Evolutionary conservation across 1,284 basidiomycete genomes (phyloP), one percentile per base, ranked within the genome.

Genomic region (Puccinia sorghi): DNA sequence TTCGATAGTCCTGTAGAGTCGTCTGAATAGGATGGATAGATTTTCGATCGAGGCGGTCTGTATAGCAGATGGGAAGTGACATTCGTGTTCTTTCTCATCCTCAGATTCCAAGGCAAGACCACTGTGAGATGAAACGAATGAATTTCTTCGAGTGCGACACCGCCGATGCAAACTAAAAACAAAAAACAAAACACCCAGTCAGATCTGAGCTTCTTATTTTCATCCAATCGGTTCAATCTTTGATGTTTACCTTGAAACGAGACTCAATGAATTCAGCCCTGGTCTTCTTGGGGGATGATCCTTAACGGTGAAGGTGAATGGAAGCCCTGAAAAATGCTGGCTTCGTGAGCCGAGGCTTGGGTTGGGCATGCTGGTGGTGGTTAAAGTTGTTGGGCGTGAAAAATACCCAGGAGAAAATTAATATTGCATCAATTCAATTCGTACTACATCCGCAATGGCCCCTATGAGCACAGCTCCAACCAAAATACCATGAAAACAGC

Each of bases 101-200:
- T 78, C 66, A 12, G 39, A 37, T 46, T 78, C 75, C 17, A 78
- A 56, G 46, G 15, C 22, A 46, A 71, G 52, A 15, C 25, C 56
- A 27, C 22, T 46, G 43, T 71, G 50, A 50, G 75, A 61, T 3
- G 75, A 70, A 5, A 78, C 66, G 22, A 78, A 41, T 79, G 20
- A 79, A 71, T 61, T 79, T 79, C 41, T 79, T 79, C n/a, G 70
- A 72, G 54, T 72, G 69, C 22, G 77, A 72, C 5, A 59, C 70
- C 17, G 77, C 48, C 56, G 77, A 79, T 32, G 67, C n/a, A 43
- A 79, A 79, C 77, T 79, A 50, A 54, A n/a, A n/a, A n/a, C n/a
- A 56, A 63, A 52, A 12, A 63, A 57, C 25, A 39, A 59, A 22
- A 57, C 15, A 72, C 15, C 32, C 9, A 43, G 43, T 48, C 20